Conservation (phyloP, 805 yeast species). For the Hanseniaspora valbyensis region DNA sequence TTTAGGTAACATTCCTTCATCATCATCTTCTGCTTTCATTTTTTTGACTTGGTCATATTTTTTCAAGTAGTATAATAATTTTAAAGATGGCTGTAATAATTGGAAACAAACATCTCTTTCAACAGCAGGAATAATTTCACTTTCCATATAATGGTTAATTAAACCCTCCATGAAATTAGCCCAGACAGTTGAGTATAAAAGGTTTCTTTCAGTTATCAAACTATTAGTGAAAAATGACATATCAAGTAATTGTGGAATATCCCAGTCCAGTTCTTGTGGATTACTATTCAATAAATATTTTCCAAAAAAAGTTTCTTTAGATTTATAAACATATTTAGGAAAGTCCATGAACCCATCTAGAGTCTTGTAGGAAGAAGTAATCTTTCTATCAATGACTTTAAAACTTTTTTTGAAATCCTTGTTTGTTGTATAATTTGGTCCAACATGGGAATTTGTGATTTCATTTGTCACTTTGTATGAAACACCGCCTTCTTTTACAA, state of each 20-base stretch:
- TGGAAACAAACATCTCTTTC: conserved; percentile 31
- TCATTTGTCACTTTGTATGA: conserved; percentile 4
- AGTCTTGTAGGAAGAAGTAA: not conserved
- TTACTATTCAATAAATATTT: conserved; percentile 2
- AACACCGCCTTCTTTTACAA: conserved; percentile 9
- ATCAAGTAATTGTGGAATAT: conserved; percentile 16
- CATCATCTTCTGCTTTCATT: conserved; percentile 29
- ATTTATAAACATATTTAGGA: not conserved
- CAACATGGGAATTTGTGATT: not conserved
- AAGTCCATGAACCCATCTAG: not conserved
- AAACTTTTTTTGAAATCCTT: not conserved
- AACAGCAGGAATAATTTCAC: conserved; percentile 28
- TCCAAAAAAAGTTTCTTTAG: conserved; percentile 5
- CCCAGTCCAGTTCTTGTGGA: conserved; percentile 8
- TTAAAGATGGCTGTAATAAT: conserved; percentile 18
- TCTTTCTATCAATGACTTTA: not conserved
- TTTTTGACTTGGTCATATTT: conserved; percentile 27
- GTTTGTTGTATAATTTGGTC: not conserved
- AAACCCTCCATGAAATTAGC: conserved; percentile 32
- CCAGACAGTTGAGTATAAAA: conserved; percentile 31
- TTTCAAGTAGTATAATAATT: conserved; percentile 22
- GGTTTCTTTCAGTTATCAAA: conserved; percentile 26
- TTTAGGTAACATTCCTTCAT: conserved; percentile 30
- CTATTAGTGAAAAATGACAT: conserved; percentile 22
- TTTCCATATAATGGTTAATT: conserved; percentile 30